Evolutionary conservation across 2,329 filamentous ascomycete species (phyloP), one percentile per base, ranked within the genome.

Genomic region (Immersiporthe knoxdaviesiana): DNA sequence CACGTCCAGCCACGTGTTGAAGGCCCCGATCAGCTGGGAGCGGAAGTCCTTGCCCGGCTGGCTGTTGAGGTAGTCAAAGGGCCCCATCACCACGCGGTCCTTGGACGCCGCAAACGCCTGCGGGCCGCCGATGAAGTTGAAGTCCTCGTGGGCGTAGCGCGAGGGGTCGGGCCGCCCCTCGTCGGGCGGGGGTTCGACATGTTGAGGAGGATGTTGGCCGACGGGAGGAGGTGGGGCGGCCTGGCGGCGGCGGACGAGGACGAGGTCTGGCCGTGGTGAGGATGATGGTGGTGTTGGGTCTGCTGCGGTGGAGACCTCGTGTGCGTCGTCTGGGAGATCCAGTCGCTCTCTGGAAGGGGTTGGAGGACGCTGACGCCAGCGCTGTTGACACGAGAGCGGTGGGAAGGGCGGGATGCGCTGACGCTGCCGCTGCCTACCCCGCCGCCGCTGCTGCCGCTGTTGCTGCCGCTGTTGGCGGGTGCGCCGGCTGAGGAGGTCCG

Each of bases 31-130:
- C 75, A 95, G 84, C 80, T 92, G 90, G 60, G 90, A 87, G 73
- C 94, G 89, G 76, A 97, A 92, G 79, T 96, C 92, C 80, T 97
- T 96, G 72, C 93, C 93, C 0, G 92, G 92, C 72, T 94, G 90
- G 59, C 87, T 87, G 75, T 90, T 87, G 71, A 96, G 85, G 78
- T 97, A 97, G 76, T 95, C 90, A 75, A 89, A 97, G 0, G 93
- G 93, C 0, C 90, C 93, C 62, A 90, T 83, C 66, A 97, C 82
- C 71, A 95, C 90, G 78, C 88, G 88, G 78, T 96, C 92, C 82
- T 96, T 95, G 75, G 91, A 87, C 1, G 84, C 79, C 8, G 87
- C 89, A 92, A 92, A 96, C 24, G 85, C 83, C 69, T 81, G 82
- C 72, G 79, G 80, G 3, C 81, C 78, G 2, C 79, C 79, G 47